Evolutionary conservation across 202 grass and related monocot species (phyloP).

Genomic region (Hordeum pubiflorum): DNA sequence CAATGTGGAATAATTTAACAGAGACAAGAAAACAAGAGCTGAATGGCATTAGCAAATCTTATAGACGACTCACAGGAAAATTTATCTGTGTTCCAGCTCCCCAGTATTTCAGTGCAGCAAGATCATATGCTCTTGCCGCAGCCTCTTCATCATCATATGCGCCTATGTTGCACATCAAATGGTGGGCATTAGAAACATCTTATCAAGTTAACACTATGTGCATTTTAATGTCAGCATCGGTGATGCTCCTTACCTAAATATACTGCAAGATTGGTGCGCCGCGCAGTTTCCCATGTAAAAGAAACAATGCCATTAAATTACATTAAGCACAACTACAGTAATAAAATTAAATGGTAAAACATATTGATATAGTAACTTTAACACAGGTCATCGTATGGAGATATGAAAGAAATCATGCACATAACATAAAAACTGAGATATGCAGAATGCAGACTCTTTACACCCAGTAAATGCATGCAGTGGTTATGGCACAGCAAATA

Average conservation of each 20-base stretch:
- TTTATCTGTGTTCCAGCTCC: conserved; percentile 97
- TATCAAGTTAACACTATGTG: not conserved
- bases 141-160: conserved; percentile 99
- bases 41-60: not conserved
- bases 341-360: not conserved
- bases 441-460: not conserved
- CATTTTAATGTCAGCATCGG: conserved; percentile 7
- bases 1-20: not conserved
- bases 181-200: not conserved
- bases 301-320: conserved; percentile 52
- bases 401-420: conserved; percentile 7
- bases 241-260: conserved; percentile 70
- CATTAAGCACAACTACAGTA: conserved; percentile 9
- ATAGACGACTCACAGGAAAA: conserved; percentile 73
- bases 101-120: conserved; percentile 98
- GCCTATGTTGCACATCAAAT: conserved; percentile 39
- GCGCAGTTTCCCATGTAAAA: conserved; percentile 64
- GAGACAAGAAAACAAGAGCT: not conserved
- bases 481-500: not conserved
- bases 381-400: not conserved
- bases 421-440: not conserved
- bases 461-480: not conserved
- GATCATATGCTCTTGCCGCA: conserved; percentile 99
- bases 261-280: conserved; percentile 43
- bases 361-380: not conserved